Percentiles rank a stretch among this genome's conserved stretches.
phyloP scores from a whole-genome alignment of 2,329 filamentous ascomycete genomes.

The Fusarium papillatum region DNA sequence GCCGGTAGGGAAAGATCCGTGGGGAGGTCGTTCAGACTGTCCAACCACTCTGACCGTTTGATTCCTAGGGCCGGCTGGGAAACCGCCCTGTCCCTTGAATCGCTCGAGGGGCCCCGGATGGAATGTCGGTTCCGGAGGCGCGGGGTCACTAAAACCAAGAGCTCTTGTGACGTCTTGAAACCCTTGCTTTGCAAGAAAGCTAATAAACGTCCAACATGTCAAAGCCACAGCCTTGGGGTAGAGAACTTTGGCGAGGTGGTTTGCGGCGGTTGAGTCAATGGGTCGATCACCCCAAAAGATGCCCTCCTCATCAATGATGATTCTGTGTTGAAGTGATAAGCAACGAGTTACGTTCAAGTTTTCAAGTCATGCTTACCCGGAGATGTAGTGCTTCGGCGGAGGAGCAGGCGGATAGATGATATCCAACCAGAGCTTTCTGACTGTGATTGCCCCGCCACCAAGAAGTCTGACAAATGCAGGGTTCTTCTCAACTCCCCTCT shows the following conservation, averaged over 20 bases:
- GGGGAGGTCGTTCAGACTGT: constrained; percentile 41
- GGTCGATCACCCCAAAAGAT: constrained; percentile 61
- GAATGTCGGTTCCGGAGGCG: constrained; percentile 47
- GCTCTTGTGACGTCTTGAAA: constrained; percentile 56
- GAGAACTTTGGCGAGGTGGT: constrained; percentile 61
- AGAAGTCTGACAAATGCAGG: constrained; percentile 55
- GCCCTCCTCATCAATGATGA: constrained; percentile 63
- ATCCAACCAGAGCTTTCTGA: constrained; percentile 71
- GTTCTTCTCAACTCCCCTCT: constrained; percentile 55
- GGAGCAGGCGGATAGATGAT: constrained; percentile 70
- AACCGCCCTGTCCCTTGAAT: constrained; percentile 41
- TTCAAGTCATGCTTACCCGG: constrained; percentile 63
- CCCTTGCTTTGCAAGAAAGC: constrained; percentile 61
- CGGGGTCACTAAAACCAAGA: constrained; percentile 56
- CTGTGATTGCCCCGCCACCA: constrained; percentile 61
- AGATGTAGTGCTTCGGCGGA: constrained; percentile 70
- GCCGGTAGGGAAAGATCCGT: constrained; percentile 41
- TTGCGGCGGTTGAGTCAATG: constrained; percentile 62
- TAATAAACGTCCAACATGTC: constrained; percentile 66
- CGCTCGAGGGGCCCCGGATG: constrained; percentile 48
- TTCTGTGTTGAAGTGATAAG: constrained; percentile 47
- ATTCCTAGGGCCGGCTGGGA: constrained; percentile 37
- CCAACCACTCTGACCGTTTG: constrained; percentile 42
- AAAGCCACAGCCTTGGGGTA: constrained; percentile 66
- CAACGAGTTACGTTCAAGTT: constrained; percentile 36